Evolutionary conservation across 176 grass and related monocot genomes (phyloP).

Genomic region (Phoenix roebelenii): DNA sequence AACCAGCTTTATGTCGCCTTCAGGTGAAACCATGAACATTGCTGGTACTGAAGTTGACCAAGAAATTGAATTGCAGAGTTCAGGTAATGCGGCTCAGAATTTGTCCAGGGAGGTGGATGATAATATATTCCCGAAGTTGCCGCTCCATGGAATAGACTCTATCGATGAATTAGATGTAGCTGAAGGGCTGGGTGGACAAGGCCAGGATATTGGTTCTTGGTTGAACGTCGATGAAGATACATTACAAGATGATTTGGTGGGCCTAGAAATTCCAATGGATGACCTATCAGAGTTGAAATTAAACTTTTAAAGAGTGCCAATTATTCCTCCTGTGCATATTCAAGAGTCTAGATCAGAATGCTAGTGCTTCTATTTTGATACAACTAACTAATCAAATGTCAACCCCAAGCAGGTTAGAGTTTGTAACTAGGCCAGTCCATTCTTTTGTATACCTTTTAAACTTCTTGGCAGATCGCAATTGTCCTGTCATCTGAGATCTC

Average conservation of each 20-base stretch:
- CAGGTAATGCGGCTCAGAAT: constrained; percentile 9
- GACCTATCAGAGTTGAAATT: constrained; percentile 62
- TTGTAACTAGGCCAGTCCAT: constrained; percentile 32
- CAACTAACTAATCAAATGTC: constrained; percentile 26
- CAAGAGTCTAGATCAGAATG: constrained; percentile 15
- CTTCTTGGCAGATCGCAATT: constrained; percentile 9
- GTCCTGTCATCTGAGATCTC: constrained; percentile 18
- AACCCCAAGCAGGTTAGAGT: constrained; percentile 25
- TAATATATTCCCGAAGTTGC: constrained; percentile 22
- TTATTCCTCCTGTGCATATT: constrained; percentile 31
- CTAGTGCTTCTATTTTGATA: constrained; percentile 1
- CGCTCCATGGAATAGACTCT: constrained; percentile 14
- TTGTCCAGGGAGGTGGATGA: constrained; percentile 21
- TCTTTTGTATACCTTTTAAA: constrained; percentile 12
- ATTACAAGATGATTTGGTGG: constrained; percentile 53
- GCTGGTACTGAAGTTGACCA: constrained; percentile 10
- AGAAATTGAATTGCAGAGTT: constrained; percentile 17
- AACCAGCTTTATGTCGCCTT: constrained; percentile 13
- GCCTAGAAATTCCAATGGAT: constrained; percentile 48
- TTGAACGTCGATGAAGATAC: constrained; percentile 28
- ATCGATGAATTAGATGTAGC: constrained; percentile 46
- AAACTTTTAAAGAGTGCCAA: constrained; percentile 22
- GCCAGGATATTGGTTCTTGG: constrained; percentile 48
- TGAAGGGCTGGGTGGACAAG: constrained; percentile 42
- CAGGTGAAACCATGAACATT: constrained; percentile 7